phyloP scores from a whole-genome alignment of 805 yeast genomes.

The Yarrowia phangngaensis region DNA sequence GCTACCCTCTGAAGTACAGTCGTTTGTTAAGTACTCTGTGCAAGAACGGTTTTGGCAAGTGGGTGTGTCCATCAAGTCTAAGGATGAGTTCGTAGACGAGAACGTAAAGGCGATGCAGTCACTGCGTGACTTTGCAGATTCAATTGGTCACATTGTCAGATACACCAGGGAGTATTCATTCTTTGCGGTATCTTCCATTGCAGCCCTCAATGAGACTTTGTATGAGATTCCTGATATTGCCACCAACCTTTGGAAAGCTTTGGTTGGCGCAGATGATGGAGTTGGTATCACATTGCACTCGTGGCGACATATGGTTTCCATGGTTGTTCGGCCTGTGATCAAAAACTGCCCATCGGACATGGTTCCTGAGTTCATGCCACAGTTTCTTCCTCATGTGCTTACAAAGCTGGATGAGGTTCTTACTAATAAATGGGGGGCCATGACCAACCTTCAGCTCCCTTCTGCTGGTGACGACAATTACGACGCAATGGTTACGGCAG shows the following conservation, averaged over 20 bases:
- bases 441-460: constrained; percentile 47
- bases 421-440: constrained; percentile 70
- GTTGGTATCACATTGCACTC: constrained; percentile 90
- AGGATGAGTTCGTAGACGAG: constrained; percentile 91
- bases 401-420: constrained; percentile 69
- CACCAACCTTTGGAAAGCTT: constrained; percentile 69
- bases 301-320: constrained; percentile 94
- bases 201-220: constrained; percentile 83
- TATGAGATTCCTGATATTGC: constrained; percentile 85
- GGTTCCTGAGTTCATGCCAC: constrained; percentile 66
- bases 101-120: constrained; percentile 92
- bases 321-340: constrained; percentile 79
- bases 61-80: constrained; percentile 90
- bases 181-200: constrained; percentile 80
- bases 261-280: constrained; percentile 62
- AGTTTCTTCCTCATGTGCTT: constrained; percentile 73
- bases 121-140: constrained; percentile 92
- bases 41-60: constrained; percentile 98
- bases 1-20: constrained; percentile 82
- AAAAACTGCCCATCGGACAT: constrained; percentile 79
- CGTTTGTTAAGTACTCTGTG: constrained; percentile 84
- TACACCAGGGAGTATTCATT: constrained; percentile 96
- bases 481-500: constrained; percentile 22
- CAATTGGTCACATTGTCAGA: constrained; percentile 92
- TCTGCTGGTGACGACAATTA: constrained; percentile 49